These are phyloP conservation scores for Pseudozyma flocculosa DNA, from an alignment of 1,284 basidiomycete species.

Conservation along the genomic window DNA sequence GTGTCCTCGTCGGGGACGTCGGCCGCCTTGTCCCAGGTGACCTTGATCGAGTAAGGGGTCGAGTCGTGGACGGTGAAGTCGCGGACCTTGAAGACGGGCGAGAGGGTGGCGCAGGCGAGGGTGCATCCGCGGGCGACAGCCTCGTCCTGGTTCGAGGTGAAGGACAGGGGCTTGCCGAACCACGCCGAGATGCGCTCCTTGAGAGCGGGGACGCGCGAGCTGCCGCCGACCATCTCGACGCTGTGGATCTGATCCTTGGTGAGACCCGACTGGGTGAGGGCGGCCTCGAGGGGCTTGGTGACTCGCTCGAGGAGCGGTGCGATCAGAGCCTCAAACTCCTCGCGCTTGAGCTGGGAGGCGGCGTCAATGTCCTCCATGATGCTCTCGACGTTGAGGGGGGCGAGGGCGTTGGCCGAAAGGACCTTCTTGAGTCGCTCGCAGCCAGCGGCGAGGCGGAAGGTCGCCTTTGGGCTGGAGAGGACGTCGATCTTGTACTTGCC, in stretches of 20 bases:
- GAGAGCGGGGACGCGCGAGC: constrained; percentile 54
- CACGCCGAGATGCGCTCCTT: constrained; percentile 52
- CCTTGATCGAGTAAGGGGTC: constrained; percentile 57
- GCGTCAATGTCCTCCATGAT: constrained; percentile 58
- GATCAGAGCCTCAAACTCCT: constrained; percentile 56
- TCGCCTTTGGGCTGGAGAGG: constrained; percentile 55
- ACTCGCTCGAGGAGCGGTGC: constrained; percentile 50
- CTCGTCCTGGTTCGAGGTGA: constrained; percentile 57
- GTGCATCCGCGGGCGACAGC: constrained; percentile 55
- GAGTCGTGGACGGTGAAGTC: constrained; percentile 56
- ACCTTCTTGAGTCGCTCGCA: constrained; percentile 58
- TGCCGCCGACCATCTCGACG: constrained; percentile 56
- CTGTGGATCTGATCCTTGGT: constrained; percentile 55
- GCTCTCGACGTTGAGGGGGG: constrained; percentile 57
- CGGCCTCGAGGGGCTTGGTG: constrained; percentile 45
- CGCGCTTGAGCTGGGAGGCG: constrained; percentile 55
- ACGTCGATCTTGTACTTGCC: constrained; percentile 58
- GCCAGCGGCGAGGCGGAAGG: constrained; percentile 55
- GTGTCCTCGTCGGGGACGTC: constrained; percentile 57
- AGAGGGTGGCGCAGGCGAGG: constrained; percentile 56
- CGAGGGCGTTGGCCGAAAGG: constrained; percentile 56
- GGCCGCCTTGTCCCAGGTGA: constrained; percentile 56
- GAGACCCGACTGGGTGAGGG: constrained; percentile 51
- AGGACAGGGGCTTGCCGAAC: constrained; percentile 49
- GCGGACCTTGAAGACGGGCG: constrained; percentile 57